phyloP scores from a whole-genome alignment of 2,329 filamentous ascomycete species.

The Colletotrichum lentis region DNA sequence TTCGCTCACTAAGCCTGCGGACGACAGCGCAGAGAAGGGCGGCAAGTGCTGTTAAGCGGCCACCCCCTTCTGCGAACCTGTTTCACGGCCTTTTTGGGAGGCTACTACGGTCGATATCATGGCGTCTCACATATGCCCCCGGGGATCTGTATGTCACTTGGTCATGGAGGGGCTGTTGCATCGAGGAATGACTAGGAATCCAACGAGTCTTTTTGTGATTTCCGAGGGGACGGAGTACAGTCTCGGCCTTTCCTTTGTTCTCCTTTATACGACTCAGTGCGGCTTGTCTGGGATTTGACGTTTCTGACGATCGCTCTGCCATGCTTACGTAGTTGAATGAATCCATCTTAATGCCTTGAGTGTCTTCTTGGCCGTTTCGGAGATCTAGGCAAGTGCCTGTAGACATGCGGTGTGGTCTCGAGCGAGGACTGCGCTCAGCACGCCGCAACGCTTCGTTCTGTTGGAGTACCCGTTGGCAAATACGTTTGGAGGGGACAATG shows the following conservation, averaged over 20 bases:
- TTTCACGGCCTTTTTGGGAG: constrained; percentile 35
- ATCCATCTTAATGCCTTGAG: constrained; percentile 38
- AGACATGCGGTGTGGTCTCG: background rate
- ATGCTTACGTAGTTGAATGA: constrained; percentile 41
- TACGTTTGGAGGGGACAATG: background rate
- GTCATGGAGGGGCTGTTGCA: constrained; percentile 37
- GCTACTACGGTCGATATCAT: constrained; percentile 42
- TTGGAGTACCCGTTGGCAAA: background rate
- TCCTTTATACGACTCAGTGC: constrained; percentile 36
- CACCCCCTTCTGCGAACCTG: constrained; percentile 18
- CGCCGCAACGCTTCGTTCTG: background rate
- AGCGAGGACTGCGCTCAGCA: background rate
- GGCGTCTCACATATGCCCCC: constrained; percentile 46
- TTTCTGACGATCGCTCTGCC: constrained; percentile 39
- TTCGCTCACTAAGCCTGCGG: constrained; percentile 84
- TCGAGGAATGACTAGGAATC: constrained; percentile 40
- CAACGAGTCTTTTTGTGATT: constrained; percentile 41
- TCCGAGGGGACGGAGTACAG: constrained; percentile 41
- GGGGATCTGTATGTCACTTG: constrained; percentile 42
- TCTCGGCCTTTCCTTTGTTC: constrained; percentile 41
- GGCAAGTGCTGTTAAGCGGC: constrained; percentile 78
- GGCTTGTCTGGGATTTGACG: constrained; percentile 37
- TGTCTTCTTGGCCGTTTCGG: background rate
- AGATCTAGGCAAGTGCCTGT: constrained; percentile 14
- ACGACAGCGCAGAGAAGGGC: constrained; percentile 77